These are phyloP conservation scores for Prunus yedoensis DNA, from an alignment of 331 rosid genomes.

Conservation along the genomic window DNA sequence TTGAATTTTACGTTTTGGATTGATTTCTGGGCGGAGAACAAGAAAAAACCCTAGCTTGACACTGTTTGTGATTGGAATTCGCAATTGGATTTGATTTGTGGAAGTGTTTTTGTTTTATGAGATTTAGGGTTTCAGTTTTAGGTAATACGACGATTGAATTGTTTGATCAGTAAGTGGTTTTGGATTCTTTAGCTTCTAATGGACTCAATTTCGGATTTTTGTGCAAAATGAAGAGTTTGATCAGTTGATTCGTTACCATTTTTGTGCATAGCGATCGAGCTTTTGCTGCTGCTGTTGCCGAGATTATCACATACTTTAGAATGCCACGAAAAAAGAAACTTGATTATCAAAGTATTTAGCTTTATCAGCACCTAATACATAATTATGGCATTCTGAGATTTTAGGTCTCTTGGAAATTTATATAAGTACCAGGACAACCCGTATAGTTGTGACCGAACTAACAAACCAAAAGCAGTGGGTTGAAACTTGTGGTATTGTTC, in stretches of 20 bases:
- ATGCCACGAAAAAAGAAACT: background rate
- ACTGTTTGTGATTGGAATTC: background rate
- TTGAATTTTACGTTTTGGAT: background rate
- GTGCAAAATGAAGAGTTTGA: background rate
- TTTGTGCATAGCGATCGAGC: background rate
- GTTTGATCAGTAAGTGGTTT: constrained; percentile 4
- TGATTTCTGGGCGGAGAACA: background rate
- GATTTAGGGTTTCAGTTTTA: constrained; percentile 12
- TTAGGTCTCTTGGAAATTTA: background rate
- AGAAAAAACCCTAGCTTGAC: constrained; percentile 31
- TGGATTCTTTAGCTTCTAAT: background rate
- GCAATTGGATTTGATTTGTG: constrained; percentile 1
- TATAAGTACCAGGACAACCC: background rate
- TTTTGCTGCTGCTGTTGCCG: background rate
- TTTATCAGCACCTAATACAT: background rate
- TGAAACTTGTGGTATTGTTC: background rate
- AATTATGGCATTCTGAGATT: background rate
- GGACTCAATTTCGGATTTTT: background rate
- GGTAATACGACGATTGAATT: background rate
- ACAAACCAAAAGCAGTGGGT: background rate
- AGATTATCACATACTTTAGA: background rate
- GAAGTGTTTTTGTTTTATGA: background rate
- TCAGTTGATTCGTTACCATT: background rate
- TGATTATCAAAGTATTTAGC: background rate
- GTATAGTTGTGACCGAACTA: background rate